Percentiles rank a stretch among this genome's conserved stretches.
These are phyloP conservation scores for Paecilomyces variotii DNA, from an alignment of 2,329 filamentous ascomycete genomes.

Conservation along the genomic window DNA sequence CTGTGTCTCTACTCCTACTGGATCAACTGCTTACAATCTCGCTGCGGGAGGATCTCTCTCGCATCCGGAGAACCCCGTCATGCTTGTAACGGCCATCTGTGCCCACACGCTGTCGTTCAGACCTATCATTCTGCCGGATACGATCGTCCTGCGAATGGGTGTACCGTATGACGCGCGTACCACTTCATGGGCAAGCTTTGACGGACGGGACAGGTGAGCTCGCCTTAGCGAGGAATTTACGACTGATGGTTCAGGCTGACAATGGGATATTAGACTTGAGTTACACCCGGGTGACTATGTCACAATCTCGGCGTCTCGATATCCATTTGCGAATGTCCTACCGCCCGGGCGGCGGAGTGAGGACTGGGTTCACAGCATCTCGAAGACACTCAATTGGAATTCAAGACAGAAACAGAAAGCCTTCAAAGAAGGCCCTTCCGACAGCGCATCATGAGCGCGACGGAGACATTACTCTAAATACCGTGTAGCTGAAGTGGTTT, in stretches of 20 bases:
- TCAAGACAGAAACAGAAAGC: constrained; percentile 40
- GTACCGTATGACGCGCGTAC: constrained; percentile 92
- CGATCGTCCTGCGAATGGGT: constrained; percentile 83
- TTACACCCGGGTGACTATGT: constrained; percentile 44
- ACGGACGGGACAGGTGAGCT: constrained; percentile 69
- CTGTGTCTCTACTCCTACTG: constrained; percentile 88
- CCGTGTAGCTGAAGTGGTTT: not conserved
- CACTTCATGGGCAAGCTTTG: constrained; percentile 94
- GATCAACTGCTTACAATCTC: constrained; percentile 91
- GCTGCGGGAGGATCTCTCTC: constrained; percentile 92
- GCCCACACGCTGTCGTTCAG: constrained; percentile 92
- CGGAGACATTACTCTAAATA: not conserved
- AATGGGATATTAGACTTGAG: constrained; percentile 30
- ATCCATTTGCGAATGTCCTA: constrained; percentile 44
- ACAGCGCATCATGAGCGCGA: not conserved
- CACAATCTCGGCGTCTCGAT: constrained; percentile 44
- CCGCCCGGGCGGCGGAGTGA: constrained; percentile 37
- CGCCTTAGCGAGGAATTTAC: not conserved
- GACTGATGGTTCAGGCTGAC: constrained; percentile 8
- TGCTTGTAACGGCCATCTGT: constrained; percentile 88
- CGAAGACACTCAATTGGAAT: constrained; percentile 45
- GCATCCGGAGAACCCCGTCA: constrained; percentile 93
- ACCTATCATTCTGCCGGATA: constrained; percentile 94
- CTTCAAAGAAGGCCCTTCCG: constrained; percentile 16
- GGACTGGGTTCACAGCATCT: constrained; percentile 45